phyloP scores from a whole-genome alignment of 768 basidiomycete genomes.

The Serendipita sp. region DNA sequence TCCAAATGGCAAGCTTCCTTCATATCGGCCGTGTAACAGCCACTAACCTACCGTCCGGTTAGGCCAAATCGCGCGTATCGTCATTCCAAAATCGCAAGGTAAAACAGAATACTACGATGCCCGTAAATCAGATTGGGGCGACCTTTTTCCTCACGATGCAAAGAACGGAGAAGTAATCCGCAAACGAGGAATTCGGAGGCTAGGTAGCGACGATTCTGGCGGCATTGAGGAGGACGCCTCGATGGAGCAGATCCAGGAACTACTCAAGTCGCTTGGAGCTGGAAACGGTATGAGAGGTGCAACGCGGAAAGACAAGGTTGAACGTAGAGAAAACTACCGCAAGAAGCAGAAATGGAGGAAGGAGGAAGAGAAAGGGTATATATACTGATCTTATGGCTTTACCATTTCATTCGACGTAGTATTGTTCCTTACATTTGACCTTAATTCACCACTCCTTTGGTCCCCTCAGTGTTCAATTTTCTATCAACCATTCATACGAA shows the following conservation, averaged over 20 bases:
- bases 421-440: neutral
- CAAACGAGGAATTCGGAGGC: neutral
- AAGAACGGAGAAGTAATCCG: slow-evolving; percentile 63
- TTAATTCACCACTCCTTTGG: neutral
- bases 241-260: neutral
- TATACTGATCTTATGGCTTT: neutral
- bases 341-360: neutral
- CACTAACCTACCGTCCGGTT: slow-evolving; percentile 7
- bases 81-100: slow-evolving; percentile 86
- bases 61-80: slow-evolving; percentile 87
- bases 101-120: slow-evolving; percentile 92
- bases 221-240: neutral
- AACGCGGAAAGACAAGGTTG: neutral
- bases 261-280: neutral
- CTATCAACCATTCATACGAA: neutral
- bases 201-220: neutral
- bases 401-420: neutral
- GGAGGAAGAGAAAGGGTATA: neutral
- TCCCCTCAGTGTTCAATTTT: neutral
- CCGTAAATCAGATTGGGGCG: slow-evolving; percentile 85
- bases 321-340: neutral
- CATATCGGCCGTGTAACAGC: slow-evolving; percentile 6
- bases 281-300: neutral
- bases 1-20: slow-evolving; percentile 41
- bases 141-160: slow-evolving; percentile 79